A percentile compares a stretch with the other conserved stretches of the same genome.
These are phyloP conservation scores for Kokia cookei DNA, from an alignment of 441 rosid genomes.

Conservation along the genomic window DNA sequence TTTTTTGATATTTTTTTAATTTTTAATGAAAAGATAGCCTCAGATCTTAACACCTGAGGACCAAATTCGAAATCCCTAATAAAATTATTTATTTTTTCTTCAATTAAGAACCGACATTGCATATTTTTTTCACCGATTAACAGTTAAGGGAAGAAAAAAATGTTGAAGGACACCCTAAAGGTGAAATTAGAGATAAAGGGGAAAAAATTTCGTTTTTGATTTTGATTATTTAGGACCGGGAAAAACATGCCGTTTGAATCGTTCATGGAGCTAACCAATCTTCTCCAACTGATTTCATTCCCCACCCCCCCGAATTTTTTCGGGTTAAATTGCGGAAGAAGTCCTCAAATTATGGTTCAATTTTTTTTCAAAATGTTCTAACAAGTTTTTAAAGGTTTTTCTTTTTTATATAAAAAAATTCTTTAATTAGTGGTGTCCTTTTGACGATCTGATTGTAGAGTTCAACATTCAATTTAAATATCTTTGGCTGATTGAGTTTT, in stretches of 20 bases:
- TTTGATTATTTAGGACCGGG: background rate
- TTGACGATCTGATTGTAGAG: no score
- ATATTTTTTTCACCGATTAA: conserved; percentile 6
- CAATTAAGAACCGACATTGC: conserved; percentile 25
- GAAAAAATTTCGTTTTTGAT: background rate
- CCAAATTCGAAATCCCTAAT: conserved; percentile 6
- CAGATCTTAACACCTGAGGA: conserved; percentile 77
- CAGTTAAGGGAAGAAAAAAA: background rate
- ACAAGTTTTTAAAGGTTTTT: no score
- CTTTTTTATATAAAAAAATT: no score
- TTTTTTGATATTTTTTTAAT: background rate
- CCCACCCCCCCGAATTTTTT: background rate
- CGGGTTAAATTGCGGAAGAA: background rate
- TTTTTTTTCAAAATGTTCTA: background rate
- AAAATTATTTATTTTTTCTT: conserved; percentile 7
- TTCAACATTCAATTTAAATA: no score
- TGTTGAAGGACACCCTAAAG: conserved; percentile 4
- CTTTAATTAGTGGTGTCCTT: no score
- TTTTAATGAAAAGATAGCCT: conserved; percentile 18
- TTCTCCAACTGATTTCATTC: background rate
- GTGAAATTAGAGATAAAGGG: background rate
- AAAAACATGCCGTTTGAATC: background rate
- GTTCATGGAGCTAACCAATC: background rate
- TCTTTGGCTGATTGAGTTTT: no score
- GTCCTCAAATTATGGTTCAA: no score